A percentile compares a stretch with the other conserved stretches of the same genome.
These are phyloP conservation scores for Mycosarcoma maydis DNA, from an alignment of 1,284 basidiomycete species.

Conservation along the genomic window DNA sequence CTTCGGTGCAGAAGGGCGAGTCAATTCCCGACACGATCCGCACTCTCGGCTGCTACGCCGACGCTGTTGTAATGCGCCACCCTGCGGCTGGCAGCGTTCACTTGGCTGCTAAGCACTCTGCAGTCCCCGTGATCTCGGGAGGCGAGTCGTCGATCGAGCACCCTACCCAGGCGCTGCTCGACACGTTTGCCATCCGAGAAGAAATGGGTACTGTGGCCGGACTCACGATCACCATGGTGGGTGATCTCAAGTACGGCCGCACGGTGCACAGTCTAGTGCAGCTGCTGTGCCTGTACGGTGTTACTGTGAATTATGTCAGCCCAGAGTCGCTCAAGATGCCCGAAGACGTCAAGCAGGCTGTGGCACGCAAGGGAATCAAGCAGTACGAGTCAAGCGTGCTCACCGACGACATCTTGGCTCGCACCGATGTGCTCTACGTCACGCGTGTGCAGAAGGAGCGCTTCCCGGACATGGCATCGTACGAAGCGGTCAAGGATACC, in stretches of 20 bases:
- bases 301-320: constrained; percentile 94
- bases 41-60: constrained; percentile 93
- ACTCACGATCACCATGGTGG: constrained; percentile 87
- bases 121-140: constrained; percentile 94
- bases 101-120: constrained; percentile 82
- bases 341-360: constrained; percentile 81
- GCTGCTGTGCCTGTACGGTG: constrained; percentile 82
- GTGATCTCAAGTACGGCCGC: constrained; percentile 97
- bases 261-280: constrained; percentile 97
- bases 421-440: constrained; percentile 97
- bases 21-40: constrained; percentile 91
- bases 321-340: constrained; percentile 93
- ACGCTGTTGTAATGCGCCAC: constrained; percentile 93
- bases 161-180: constrained; percentile 83
- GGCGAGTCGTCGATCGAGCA: constrained; percentile 98
- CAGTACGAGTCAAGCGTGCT: constrained; percentile 84
- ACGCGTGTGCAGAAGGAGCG: constrained; percentile 96
- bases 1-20: constrained; percentile 94
- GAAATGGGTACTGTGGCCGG: constrained; percentile 98
- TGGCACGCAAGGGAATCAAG: constrained; percentile 69
- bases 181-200: constrained; percentile 96
- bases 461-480: constrained; percentile 83
- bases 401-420: constrained; percentile 82
- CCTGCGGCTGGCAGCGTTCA: constrained; percentile 87
- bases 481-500: constrained; percentile 88